Evolutionary conservation across 306 rosid genomes (phyloP), one percentile per base, ranked within the genome.

Genomic region (Canavalia gladiata): DNA sequence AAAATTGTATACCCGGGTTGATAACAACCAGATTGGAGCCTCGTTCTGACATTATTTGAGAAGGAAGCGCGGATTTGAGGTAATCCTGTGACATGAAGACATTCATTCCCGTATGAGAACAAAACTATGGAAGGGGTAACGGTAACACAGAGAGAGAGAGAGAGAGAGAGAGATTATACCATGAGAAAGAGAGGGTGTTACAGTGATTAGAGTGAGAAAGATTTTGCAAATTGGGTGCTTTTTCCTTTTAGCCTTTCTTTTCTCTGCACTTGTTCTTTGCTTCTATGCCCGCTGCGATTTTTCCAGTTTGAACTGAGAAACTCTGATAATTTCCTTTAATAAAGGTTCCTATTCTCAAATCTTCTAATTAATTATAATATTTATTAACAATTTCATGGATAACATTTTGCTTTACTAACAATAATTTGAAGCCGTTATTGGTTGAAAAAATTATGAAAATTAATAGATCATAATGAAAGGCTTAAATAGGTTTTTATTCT

Each of bases 1-100:
- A 31, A 76, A 47, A 65, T 60, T 30, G 64, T 75, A 72, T 84
- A 91, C 99, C 99, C 64, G 98, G 98, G 88, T 91, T 95, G 82
- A 90, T 89, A 39, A 95, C 94, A 86, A 95, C 93, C 25, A 95
- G 78, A 84, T 95, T 93, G 84, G 98, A 93, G 57, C 99, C 98
- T 85, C 98, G 89, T 76, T 95, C 98, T 59, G 92, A 75, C 77
- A 93, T 78, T 1, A 95, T 84, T 74, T 93, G 98, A 5, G 99
- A 93, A 85, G 99, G 99, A 18, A 90, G 94, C 42, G 91, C 98
- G 47, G 99, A 78, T 85, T 93, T 95, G 29, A 95, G 89, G 91
- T 93, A 95, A 86, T 95, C 99, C 98, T 95, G 90, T 34, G 68
- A 62, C 81, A 75, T 67, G 31, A 79, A 11, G 29, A 83, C n/a